These are phyloP conservation scores for Euphorbia peplus DNA, from an alignment of 345 rosid species.

Conservation along the genomic window DNA sequence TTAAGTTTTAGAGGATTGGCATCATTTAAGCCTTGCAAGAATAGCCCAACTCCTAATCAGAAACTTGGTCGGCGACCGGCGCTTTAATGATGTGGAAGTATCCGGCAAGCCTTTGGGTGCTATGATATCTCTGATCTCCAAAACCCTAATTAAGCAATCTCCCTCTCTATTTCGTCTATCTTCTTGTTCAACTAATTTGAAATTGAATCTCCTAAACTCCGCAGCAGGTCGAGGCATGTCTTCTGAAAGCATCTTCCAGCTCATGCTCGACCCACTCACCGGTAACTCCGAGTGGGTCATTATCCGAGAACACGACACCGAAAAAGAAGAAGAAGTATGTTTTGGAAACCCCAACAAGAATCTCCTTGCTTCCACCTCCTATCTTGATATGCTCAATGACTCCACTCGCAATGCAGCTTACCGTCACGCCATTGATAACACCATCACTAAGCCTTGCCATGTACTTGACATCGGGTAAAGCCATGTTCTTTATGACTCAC, in stretches of 20 bases:
- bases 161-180: constrained; percentile 5
- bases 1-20: too few relatives aligned
- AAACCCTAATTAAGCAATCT: constrained; percentile 26
- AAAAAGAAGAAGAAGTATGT: constrained; percentile 15
- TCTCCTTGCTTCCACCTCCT: constrained; percentile 59
- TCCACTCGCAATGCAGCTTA: constrained; percentile 49
- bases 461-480: constrained; percentile 87
- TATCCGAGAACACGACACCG: constrained; percentile 45
- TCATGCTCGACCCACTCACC: constrained; percentile 55
- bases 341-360: constrained; percentile 28
- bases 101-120: neutral
- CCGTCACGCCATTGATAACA: constrained; percentile 56
- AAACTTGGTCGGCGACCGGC: constrained; percentile 2
- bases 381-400: constrained; percentile 77
- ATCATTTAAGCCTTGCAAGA: too few relatives aligned
- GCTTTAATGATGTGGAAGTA: neutral
- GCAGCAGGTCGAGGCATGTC: constrained; percentile 41
- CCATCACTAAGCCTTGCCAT: constrained; percentile 63
- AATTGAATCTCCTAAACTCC: constrained; percentile 6
- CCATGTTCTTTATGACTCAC: too few relatives aligned
- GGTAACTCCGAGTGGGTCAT: constrained; percentile 69
- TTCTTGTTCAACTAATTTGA: constrained; percentile 12
- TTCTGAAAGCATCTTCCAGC: constrained; percentile 51
- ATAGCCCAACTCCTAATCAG: too few relatives aligned
- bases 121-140: constrained; percentile 24